phyloP scores from a whole-genome alignment of 2,329 filamentous ascomycete genomes.

The Torrubiellomyces zombiae region DNA sequence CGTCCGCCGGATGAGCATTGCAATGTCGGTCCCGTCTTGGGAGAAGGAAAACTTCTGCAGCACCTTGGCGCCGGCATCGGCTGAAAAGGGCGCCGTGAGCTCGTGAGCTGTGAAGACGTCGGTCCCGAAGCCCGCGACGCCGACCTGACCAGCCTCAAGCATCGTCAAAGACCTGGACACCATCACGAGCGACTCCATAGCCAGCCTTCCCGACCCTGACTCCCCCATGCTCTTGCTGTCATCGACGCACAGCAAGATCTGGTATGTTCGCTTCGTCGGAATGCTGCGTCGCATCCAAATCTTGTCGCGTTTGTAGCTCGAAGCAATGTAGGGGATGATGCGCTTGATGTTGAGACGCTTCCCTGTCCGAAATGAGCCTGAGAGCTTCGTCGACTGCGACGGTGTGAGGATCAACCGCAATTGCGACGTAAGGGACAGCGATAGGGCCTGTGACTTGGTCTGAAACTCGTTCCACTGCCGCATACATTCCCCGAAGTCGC shows the following conservation, averaged over 20 bases:
- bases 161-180: conserved; percentile 75
- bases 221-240: conserved; percentile 92
- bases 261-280: conserved; percentile 86
- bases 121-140: conserved; percentile 76
- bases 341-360: conserved; percentile 98
- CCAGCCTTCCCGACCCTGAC: conserved; percentile 55
- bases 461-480: conserved; percentile 78
- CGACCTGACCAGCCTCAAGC: conserved; percentile 90
- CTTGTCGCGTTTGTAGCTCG: conserved; percentile 96
- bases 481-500: conserved; percentile 41
- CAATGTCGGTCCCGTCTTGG: conserved; percentile 76
- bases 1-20: conserved; percentile 56
- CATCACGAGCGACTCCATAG: conserved; percentile 87
- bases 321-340: conserved; percentile 98
- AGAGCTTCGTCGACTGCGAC: conserved; percentile 88
- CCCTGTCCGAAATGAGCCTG: conserved; percentile 89
- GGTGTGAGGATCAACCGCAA: conserved; percentile 89
- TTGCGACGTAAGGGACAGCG: conserved; percentile 80
- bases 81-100: conserved; percentile 66
- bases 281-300: conserved; percentile 96
- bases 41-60: conserved; percentile 73
- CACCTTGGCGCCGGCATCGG: conserved; percentile 60
- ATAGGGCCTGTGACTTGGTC: conserved; percentile 66
- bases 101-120: conserved; percentile 73
- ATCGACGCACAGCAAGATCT: conserved; percentile 94